Percentiles rank a stretch among this genome's conserved stretches.
These are phyloP conservation scores for Pichia eremophila DNA, from an alignment of 805 yeast species.

Conservation along the genomic window DNA sequence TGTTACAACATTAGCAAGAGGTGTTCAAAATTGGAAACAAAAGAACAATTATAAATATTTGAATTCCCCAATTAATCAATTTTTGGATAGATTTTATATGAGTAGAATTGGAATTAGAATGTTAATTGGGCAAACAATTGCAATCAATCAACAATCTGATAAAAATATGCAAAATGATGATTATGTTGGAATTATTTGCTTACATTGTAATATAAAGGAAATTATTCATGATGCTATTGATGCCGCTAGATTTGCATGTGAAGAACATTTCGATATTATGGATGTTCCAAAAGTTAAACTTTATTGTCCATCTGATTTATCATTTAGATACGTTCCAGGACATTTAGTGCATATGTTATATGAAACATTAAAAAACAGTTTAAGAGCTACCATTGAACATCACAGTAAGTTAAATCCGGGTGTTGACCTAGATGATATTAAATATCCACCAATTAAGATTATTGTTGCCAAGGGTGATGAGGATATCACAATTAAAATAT, in stretches of 20 bases:
- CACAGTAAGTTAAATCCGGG: slow-evolving; percentile 49
- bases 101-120: slow-evolving; percentile 86
- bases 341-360: slow-evolving; percentile 86
- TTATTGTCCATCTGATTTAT: slow-evolving; percentile 65
- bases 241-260: slow-evolving; percentile 83
- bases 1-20: slow-evolving; percentile 85
- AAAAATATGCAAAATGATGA: slow-evolving; percentile 41
- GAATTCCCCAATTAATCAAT: slow-evolving; percentile 67
- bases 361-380: slow-evolving; percentile 78
- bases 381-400: slow-evolving; percentile 82
- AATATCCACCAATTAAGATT: slow-evolving; percentile 76
- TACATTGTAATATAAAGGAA: slow-evolving; percentile 74
- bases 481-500: slow-evolving; percentile 81
- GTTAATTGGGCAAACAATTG: slow-evolving; percentile 91
- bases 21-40: slow-evolving; percentile 83
- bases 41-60: slow-evolving; percentile 37
- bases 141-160: slow-evolving; percentile 34
- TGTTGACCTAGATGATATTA: slow-evolving; percentile 47
- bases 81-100: slow-evolving; percentile 82
- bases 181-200: slow-evolving; percentile 84
- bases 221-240: slow-evolving; percentile 84
- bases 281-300: slow-evolving; percentile 80
- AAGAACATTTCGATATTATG: slow-evolving; percentile 78
- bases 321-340: slow-evolving; percentile 88
- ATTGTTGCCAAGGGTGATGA: slow-evolving; percentile 84